phyloP scores from a whole-genome alignment of 1,284 basidiomycete species.

The Fomitopsis betulina region DNA sequence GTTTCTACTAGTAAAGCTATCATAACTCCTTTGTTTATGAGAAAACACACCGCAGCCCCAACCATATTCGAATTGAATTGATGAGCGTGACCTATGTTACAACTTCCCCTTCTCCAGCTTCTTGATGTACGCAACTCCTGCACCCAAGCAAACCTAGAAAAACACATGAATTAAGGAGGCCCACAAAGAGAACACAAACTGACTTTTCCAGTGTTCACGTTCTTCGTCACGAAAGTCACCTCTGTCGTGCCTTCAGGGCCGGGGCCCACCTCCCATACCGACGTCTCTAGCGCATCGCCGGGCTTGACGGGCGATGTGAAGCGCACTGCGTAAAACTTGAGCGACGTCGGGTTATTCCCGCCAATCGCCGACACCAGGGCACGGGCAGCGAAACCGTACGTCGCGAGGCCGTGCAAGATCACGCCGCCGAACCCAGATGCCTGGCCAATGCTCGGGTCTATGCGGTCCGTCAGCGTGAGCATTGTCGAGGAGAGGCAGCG shows the following conservation, averaged over 20 bases:
- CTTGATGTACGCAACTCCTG: constrained; percentile 56
- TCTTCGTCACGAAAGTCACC: constrained; percentile 68
- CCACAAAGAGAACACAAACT: constrained; percentile 8
- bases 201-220: constrained; percentile 67
- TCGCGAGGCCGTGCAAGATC: constrained; percentile 79
- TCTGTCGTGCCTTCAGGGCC: constrained; percentile 65
- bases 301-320: constrained; percentile 82
- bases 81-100: constrained; percentile 22
- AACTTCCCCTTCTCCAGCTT: constrained; percentile 50
- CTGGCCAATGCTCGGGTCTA: constrained; percentile 70
- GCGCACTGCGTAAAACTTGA: constrained; percentile 64
- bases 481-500: constrained; percentile 12
- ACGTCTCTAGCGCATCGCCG: constrained; percentile 74
- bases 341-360: constrained; percentile 50
- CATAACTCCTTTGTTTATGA: too few relatives aligned
- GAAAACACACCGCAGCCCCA: too few relatives aligned
- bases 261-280: constrained; percentile 70
- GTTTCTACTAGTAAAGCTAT: too few relatives aligned
- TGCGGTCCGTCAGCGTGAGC: not conserved
- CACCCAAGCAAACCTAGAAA: constrained; percentile 45
- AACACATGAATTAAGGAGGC: not conserved
- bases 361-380: constrained; percentile 62
- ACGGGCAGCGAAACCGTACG: constrained; percentile 75
- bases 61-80: too few relatives aligned
- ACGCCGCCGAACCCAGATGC: constrained; percentile 73